A percentile compares a stretch with the other conserved stretches of the same genome.
Evolutionary conservation across 306 rosid genomes (phyloP).

Genomic region (Spatholobus suberectus): DNA sequence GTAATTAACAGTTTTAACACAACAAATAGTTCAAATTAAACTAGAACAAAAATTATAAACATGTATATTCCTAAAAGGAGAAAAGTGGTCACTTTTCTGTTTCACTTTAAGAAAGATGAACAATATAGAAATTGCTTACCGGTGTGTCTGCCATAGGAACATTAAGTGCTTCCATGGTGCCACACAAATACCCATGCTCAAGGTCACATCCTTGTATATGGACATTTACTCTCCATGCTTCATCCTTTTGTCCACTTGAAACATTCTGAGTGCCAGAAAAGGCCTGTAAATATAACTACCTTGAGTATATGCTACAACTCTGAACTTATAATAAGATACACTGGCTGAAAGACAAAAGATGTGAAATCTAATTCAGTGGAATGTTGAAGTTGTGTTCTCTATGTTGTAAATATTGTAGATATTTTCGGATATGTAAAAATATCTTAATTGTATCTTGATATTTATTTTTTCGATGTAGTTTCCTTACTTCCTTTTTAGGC

Average conservation of each 20-base stretch:
- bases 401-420: too few species aligned
- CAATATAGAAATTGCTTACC: slow-evolving; percentile 53
- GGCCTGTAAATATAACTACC: slow-evolving; percentile 58
- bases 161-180: slow-evolving; percentile 98
- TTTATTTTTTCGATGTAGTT: too few species aligned
- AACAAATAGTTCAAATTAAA: slow-evolving; percentile 26
- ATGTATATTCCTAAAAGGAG: slow-evolving; percentile 17
- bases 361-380: slow-evolving; percentile 27
- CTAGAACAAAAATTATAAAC: neutral
- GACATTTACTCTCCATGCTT: slow-evolving; percentile 98
- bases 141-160: slow-evolving; percentile 99
- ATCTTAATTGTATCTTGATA: too few species aligned
- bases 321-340: slow-evolving; percentile 21
- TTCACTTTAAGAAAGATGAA: neutral
- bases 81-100: slow-evolving; percentile 3
- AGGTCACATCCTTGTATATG: slow-evolving; percentile 95
- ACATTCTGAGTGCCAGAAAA: slow-evolving; percentile 96
- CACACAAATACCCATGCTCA: slow-evolving; percentile 94
- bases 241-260: slow-evolving; percentile 81
- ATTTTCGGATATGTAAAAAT: too few species aligned
- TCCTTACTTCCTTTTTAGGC: too few species aligned
- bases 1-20: neutral
- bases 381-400: slow-evolving; percentile 21
- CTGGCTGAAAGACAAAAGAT: neutral
- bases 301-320: slow-evolving; percentile 5